Percentiles rank a stretch among this genome's conserved stretches.
phyloP scores from a whole-genome alignment of 805 yeast genomes.

The Starmerella geochares region DNA sequence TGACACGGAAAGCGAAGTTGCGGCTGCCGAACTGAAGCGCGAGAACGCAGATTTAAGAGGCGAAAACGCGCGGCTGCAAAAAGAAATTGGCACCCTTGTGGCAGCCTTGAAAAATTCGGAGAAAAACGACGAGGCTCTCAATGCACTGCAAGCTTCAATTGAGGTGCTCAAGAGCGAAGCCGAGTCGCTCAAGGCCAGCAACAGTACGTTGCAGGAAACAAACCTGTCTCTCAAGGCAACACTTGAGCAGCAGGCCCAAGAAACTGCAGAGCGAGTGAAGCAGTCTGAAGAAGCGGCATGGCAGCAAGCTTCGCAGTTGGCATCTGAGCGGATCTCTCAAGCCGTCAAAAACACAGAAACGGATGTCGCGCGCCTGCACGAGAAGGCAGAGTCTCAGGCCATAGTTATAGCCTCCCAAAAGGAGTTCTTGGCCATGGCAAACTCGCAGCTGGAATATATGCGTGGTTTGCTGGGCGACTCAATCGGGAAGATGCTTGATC shows the following conservation, averaged over 20 bases:
- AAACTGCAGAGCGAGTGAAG: neutral
- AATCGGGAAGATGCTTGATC: neutral
- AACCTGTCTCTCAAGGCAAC: neutral
- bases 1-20: neutral
- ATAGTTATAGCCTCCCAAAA: neutral
- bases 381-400: neutral
- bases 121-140: neutral
- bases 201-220: neutral
- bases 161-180: neutral
- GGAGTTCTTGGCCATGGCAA: neutral
- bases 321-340: neutral
- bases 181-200: neutral
- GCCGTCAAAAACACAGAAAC: neutral
- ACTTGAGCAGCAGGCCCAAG: neutral
- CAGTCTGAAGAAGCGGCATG: neutral
- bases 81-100: neutral
- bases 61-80: neutral
- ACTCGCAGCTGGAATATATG: conserved; percentile 6
- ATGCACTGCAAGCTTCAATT: too few species aligned
- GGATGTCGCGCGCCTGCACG: neutral
- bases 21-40: neutral
- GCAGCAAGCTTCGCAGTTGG: neutral
- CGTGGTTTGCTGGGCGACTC: conserved; percentile 1
- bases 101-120: neutral
- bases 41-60: neutral